Evolutionary conservation across 192 early-diverging fungal genomes (phyloP).

Genomic region (Coemansia brasiliensis): DNA sequence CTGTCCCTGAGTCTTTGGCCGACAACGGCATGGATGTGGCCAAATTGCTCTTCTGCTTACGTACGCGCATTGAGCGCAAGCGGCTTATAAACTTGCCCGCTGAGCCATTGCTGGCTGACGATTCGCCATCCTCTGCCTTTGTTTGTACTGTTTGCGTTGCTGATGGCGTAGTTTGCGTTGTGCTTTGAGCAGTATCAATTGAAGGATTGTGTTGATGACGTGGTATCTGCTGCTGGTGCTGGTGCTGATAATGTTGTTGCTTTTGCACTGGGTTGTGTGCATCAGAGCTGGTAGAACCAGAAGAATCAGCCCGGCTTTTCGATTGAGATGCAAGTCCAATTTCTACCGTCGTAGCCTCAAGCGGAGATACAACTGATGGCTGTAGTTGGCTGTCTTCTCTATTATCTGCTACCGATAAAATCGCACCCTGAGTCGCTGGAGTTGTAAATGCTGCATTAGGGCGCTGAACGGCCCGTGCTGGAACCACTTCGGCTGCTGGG

Average conservation of each 20-base stretch:
- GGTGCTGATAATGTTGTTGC: neutral
- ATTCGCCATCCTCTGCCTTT: conserved; percentile 41
- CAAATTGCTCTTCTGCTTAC: conserved; percentile 42
- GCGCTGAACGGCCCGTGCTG: conserved; percentile 15
- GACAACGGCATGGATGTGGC: neutral
- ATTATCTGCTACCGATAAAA: neutral
- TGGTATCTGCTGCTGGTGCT: neutral
- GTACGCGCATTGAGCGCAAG: conserved; percentile 48
- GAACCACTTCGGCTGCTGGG: conserved; percentile 36
- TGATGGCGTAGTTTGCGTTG: neutral
- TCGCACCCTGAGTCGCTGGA: neutral
- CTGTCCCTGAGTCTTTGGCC: neutral
- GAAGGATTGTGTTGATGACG: conserved; percentile 39
- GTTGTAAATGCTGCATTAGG: neutral
- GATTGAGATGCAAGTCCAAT: neutral
- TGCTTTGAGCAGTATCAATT: conserved; percentile 26
- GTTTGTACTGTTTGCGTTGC: conserved; percentile 1
- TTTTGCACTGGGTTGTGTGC: neutral
- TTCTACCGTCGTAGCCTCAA: neutral
- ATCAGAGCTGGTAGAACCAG: too few relatives aligned
- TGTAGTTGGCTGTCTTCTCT: neutral
- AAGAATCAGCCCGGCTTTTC: too few relatives aligned
- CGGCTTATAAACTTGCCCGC: conserved; percentile 46
- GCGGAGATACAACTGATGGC: neutral
- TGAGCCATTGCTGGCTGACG: conserved; percentile 29